These are phyloP conservation scores for Pisolithus tinctorius DNA, from an alignment of 768 basidiomycete genomes.

Conservation along the genomic window DNA sequence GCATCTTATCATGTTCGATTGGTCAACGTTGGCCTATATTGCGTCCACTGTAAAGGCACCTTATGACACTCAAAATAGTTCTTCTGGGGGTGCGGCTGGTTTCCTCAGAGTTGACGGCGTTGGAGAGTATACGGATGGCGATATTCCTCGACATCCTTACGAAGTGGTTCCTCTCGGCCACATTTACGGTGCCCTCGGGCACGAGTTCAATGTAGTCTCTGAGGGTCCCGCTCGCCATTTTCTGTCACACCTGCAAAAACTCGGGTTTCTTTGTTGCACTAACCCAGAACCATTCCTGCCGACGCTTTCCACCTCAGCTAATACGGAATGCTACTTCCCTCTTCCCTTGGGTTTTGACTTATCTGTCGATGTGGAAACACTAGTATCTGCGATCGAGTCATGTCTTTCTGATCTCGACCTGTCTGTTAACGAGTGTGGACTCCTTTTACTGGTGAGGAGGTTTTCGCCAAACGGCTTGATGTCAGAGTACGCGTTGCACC, in stretches of 20 bases:
- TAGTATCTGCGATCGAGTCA: constrained; percentile 65
- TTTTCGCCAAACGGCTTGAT: constrained; percentile 72
- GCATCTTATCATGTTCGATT: constrained; percentile 57
- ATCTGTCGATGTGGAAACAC: constrained; percentile 63
- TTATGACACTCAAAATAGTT: constrained; percentile 3
- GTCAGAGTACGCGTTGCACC: constrained; percentile 61
- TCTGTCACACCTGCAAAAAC: constrained; percentile 52
- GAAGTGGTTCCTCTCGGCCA: constrained; percentile 55
- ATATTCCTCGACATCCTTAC: constrained; percentile 37
- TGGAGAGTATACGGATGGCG: constrained; percentile 10
- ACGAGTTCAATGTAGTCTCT: constrained; percentile 50
- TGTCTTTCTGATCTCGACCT: constrained; percentile 67
- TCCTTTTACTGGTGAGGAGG: constrained; percentile 59
- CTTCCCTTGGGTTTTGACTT: constrained; percentile 67
- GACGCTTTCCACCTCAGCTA: constrained; percentile 29
- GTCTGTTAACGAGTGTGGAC: constrained; percentile 66
- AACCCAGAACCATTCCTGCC: constrained; percentile 24
- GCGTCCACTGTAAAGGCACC: constrained; percentile 47
- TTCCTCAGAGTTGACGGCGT: constrained; percentile 37
- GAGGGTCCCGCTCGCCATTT: constrained; percentile 46
- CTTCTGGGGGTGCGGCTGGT: constrained; percentile 29
- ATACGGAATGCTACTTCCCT: constrained; percentile 49
- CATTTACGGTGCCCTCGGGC: constrained; percentile 52
- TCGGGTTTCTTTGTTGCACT: constrained; percentile 52
- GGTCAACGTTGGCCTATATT: constrained; percentile 58